These are phyloP conservation scores for Fraxinus latifolia DNA, from an alignment of 305 asterid species.

Conservation along the genomic window DNA sequence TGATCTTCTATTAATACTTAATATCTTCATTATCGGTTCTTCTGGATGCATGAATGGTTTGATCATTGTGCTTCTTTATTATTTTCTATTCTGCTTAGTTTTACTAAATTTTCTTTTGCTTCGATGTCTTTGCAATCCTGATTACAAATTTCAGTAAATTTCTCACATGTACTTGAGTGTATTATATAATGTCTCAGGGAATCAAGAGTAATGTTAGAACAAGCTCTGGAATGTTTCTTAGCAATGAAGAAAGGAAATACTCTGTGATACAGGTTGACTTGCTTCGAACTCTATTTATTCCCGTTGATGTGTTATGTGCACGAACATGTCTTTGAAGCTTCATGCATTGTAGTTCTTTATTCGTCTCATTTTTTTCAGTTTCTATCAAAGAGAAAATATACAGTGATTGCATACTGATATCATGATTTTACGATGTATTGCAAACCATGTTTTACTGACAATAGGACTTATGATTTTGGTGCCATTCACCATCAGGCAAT, in stretches of 20 bases:
- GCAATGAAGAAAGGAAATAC: slow-evolving; percentile 56
- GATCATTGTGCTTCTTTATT: not conserved
- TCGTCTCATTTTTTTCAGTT: not conserved
- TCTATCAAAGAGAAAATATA: not conserved
- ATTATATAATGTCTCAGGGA: slow-evolving; percentile 44
- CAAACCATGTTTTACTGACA: slow-evolving; percentile 12
- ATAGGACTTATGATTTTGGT: slow-evolving; percentile 1
- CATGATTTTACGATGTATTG: not conserved
- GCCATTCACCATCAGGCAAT: slow-evolving; percentile 52
- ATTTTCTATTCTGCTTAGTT: not conserved
- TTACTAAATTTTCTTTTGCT: not conserved
- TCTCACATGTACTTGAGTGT: slow-evolving; percentile 15
- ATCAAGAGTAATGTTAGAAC: slow-evolving; percentile 75
- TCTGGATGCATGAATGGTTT: slow-evolving; percentile 1
- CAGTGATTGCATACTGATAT: not conserved
- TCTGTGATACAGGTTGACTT: slow-evolving; percentile 70
- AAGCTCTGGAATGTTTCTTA: slow-evolving; percentile 92
- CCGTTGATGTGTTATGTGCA: not conserved
- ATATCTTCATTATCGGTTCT: not conserved
- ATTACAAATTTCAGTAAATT: slow-evolving; percentile 10
- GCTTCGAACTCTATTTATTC: slow-evolving; percentile 4
- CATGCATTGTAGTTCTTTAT: not conserved
- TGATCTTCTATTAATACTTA: not conserved
- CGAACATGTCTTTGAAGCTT: not conserved
- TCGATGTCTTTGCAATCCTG: not conserved